These are phyloP conservation scores for Colletotrichum orbiculare DNA, from an alignment of 2,329 filamentous ascomycete species.

Conservation along the genomic window DNA sequence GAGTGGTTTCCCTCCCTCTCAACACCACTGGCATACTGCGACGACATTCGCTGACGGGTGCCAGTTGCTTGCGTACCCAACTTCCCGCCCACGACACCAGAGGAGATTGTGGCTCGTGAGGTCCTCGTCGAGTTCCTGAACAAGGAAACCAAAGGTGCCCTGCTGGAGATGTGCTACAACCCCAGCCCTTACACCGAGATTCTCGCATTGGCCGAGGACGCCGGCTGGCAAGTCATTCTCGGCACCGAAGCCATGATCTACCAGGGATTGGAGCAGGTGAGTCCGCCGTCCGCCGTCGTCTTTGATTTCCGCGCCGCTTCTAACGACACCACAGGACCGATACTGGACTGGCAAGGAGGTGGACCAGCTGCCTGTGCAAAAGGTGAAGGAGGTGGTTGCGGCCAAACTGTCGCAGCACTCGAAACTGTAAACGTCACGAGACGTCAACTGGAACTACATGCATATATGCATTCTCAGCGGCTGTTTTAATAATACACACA, in stretches of 20 bases:
- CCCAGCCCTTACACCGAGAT: slow-evolving; percentile 76
- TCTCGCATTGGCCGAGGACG: slow-evolving; percentile 67
- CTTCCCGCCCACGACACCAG: slow-evolving; percentile 73
- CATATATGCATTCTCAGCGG: slow-evolving; percentile 30
- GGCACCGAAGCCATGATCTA: slow-evolving; percentile 83
- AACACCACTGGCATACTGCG: too few relatives aligned
- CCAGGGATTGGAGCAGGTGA: slow-evolving; percentile 76
- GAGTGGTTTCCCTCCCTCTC: too few relatives aligned
- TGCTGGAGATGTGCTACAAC: slow-evolving; percentile 88
- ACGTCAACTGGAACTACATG: slow-evolving; percentile 2
- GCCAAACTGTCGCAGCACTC: slow-evolving; percentile 52
- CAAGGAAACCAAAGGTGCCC: slow-evolving; percentile 69
- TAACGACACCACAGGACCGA: slow-evolving; percentile 47
- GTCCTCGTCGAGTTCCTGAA: slow-evolving; percentile 62
- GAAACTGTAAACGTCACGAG: slow-evolving; percentile 40
- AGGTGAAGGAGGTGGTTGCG: slow-evolving; percentile 65
- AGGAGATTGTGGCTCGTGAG: slow-evolving; percentile 69
- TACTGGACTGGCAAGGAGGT: slow-evolving; percentile 74
- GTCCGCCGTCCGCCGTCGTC: slow-evolving; percentile 15
- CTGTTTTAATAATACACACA: slow-evolving; percentile 23
- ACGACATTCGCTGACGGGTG: too few relatives aligned
- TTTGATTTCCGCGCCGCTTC: not conserved
- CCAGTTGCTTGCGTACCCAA: slow-evolving; percentile 79
- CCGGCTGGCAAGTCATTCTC: slow-evolving; percentile 79
- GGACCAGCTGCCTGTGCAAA: slow-evolving; percentile 67